These are phyloP conservation scores for Auriscalpium microsporum DNA, from an alignment of 768 basidiomycete species.

Conservation along the genomic window DNA sequence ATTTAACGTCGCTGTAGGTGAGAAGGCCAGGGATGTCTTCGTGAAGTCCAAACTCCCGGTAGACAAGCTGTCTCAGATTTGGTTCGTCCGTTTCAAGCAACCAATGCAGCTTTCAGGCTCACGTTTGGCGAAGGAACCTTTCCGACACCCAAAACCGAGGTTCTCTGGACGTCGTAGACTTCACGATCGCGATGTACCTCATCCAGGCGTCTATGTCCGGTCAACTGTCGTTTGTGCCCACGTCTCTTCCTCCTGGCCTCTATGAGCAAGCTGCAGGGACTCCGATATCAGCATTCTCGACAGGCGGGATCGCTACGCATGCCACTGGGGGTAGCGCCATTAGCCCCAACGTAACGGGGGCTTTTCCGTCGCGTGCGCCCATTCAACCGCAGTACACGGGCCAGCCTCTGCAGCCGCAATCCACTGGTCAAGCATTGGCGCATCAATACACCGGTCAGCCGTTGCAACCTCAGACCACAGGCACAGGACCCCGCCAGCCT, in stretches of 20 bases:
- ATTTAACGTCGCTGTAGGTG: slow-evolving; percentile 36
- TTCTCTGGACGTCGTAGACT: slow-evolving; percentile 80
- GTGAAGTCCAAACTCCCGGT: slow-evolving; percentile 82
- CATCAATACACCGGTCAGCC: slow-evolving; percentile 62
- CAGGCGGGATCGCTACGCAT: slow-evolving; percentile 35
- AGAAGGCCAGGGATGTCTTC: slow-evolving; percentile 85
- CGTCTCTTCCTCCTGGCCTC: slow-evolving; percentile 68
- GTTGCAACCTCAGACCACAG: slow-evolving; percentile 10
- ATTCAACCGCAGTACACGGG: slow-evolving; percentile 63
- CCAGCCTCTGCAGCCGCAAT: slow-evolving; percentile 24
- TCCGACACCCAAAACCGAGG: slow-evolving; percentile 95
- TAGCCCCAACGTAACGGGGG: slow-evolving; percentile 42
- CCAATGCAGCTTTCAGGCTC: neutral
- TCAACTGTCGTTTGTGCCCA: slow-evolving; percentile 62
- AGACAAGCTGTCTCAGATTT: slow-evolving; percentile 87
- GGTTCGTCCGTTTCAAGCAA: slow-evolving; percentile 38
- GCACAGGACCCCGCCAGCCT: slow-evolving; percentile 8
- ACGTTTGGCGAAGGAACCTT: slow-evolving; percentile 53
- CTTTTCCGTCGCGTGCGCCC: slow-evolving; percentile 26
- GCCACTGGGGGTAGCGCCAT: slow-evolving; percentile 51
- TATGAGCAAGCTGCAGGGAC: slow-evolving; percentile 65
- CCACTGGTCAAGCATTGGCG: slow-evolving; percentile 29
- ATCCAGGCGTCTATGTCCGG: slow-evolving; percentile 89
- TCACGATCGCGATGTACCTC: slow-evolving; percentile 93
- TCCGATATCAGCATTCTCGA: slow-evolving; percentile 27